Evolutionary conservation across 2,329 filamentous ascomycete species (phyloP).

Genomic region (Zymoseptoria brevis): DNA sequence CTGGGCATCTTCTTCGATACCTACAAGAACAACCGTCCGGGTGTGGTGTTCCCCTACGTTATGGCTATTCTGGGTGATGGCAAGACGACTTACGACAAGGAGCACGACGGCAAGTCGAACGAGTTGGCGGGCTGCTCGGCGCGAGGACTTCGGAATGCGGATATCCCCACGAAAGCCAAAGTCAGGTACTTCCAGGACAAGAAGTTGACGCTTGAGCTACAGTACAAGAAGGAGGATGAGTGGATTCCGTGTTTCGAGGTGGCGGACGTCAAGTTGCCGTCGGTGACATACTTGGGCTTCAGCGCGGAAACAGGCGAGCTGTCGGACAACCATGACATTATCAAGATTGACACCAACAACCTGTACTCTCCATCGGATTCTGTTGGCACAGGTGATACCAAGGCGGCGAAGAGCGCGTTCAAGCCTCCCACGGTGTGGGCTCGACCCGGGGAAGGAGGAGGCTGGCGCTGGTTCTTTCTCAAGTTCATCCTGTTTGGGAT

Average conservation of each 20-base stretch:
- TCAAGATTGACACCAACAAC: slow-evolving; percentile 78
- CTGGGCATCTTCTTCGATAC: slow-evolving; percentile 95
- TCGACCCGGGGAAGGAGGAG: slow-evolving; percentile 34
- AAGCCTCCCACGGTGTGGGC: not conserved
- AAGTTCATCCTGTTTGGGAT: slow-evolving; percentile 73
- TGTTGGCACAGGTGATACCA: slow-evolving; percentile 44
- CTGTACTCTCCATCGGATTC: slow-evolving; percentile 60
- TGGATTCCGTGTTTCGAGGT: slow-evolving; percentile 86
- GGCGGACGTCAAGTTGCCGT: slow-evolving; percentile 63
- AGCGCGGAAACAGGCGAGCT: slow-evolving; percentile 89
- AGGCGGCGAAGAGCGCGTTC: slow-evolving; percentile 18
- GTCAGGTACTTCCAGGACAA: slow-evolving; percentile 97
- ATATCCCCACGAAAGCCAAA: slow-evolving; percentile 71
- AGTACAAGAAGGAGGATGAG: slow-evolving; percentile 83
- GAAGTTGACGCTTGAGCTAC: slow-evolving; percentile 77
- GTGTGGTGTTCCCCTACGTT: slow-evolving; percentile 91
- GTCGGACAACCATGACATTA: slow-evolving; percentile 95
- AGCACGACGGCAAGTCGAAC: slow-evolving; percentile 85
- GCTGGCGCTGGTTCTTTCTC: slow-evolving; percentile 66
- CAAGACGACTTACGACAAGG: slow-evolving; percentile 80
- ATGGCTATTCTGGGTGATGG: slow-evolving; percentile 98
- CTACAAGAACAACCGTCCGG: slow-evolving; percentile 98
- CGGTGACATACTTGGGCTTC: slow-evolving; percentile 57
- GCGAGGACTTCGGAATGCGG: slow-evolving; percentile 72
- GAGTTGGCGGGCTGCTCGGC: slow-evolving; percentile 94